phyloP scores from a whole-genome alignment of 1,284 basidiomycete species.

The Sporisorium exsertum region DNA sequence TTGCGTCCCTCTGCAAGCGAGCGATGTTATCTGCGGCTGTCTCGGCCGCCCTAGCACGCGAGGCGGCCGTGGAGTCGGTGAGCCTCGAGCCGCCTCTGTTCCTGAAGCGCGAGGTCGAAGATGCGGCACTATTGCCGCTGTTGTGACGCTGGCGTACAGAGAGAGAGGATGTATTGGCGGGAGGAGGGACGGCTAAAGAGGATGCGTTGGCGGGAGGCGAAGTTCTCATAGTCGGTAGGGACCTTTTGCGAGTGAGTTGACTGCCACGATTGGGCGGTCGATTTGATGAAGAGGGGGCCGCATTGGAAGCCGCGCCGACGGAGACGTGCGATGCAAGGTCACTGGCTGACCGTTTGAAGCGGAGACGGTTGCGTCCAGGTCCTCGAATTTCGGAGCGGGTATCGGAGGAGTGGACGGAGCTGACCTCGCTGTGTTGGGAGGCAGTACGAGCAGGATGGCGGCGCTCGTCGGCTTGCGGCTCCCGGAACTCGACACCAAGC shows the following conservation, averaged over 20 bases:
- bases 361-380: conserved; percentile 27
- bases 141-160: conserved; percentile 32
- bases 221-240: conserved; percentile 31
- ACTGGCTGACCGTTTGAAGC: conserved; percentile 45
- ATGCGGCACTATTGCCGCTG: conserved; percentile 23
- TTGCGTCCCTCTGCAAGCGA: conserved; percentile 24
- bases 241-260: conserved; percentile 38
- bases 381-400: conserved; percentile 25
- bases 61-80: conserved; percentile 53
- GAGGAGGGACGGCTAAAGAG: neutral
- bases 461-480: conserved; percentile 6
- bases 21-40: conserved; percentile 44
- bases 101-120: conserved; percentile 20
- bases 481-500: neutral
- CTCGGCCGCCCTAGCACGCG: conserved; percentile 53
- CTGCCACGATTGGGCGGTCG: conserved; percentile 21
- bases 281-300: conserved; percentile 6
- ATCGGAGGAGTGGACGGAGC: neutral
- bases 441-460: conserved; percentile 20
- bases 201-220: conserved; percentile 20
- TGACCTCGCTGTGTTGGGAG: conserved; percentile 14
- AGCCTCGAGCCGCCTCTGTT: conserved; percentile 27
- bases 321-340: conserved; percentile 35
- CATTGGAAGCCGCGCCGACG: neutral
- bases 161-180: conserved; percentile 1